Evolutionary conservation across 352 stramenopile species (phyloP), one percentile per base, ranked within the genome.

Genomic region (Pythium insidiosum): DNA sequence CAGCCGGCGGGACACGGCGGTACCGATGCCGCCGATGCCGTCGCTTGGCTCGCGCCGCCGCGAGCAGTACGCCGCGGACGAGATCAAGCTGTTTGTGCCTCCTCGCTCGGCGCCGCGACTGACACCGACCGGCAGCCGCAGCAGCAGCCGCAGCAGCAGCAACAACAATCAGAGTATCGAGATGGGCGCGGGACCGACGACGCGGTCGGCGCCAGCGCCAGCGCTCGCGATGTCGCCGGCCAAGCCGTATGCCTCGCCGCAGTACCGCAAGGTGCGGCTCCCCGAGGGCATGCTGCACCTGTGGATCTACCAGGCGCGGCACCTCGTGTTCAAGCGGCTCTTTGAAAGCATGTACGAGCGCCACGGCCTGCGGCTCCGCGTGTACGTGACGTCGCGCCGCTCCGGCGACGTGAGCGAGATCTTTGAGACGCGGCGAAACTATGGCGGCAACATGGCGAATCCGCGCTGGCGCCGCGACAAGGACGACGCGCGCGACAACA

Each of bases 301-400:
- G 12, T 75, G 67, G 57, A 61, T 82, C 5, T 80, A 73, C 38
- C 57, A 78, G 42, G 69, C 69, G 19, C 55, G 63, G 3, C 61
- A 66, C 2, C 56, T 85, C n/a, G 40, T 48, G 11, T 52, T 67
- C 21, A 64, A 68, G 36, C 53, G 65, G 11, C 42, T 80, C 20
- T 68, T 68, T 28, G 52, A 68, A 38, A 42, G 54, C n/a, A 58
- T 73, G 52, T 80, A 74, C 50, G 56, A 71, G 5, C 47, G 64
- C 30, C 55, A 81, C 31, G 65, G 69, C 1, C 43, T 85, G 16
- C 56, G 59, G 19, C 47, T 78, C 13, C 57, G 69, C 6, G 69
- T 62, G 28, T 66, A 61, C 19, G 36, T 80, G n/a, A 28, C 33
- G 43, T 43, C 26, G 28, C 20, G 40, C 20, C 34, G 13, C 37